A percentile compares a stretch with the other conserved stretches of the same genome.
Conservation (phyloP, 176 grass and related monocot genomes). For the Aegilops bicornis region DNA sequence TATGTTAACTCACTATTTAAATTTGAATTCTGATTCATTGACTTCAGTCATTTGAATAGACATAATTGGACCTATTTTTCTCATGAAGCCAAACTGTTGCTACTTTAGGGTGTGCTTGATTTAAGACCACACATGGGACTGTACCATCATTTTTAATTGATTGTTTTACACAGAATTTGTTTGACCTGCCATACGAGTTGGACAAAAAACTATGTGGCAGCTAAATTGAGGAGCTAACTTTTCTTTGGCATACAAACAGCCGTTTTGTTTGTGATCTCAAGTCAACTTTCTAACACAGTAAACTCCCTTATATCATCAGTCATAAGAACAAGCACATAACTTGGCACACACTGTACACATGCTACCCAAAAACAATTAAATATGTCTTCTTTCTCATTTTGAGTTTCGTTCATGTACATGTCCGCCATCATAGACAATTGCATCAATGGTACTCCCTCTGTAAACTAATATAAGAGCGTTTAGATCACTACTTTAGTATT, state of each 20-base stretch:
- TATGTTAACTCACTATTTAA: background rate
- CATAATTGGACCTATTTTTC: background rate
- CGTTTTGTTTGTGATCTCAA: background rate
- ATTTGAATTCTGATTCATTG: background rate
- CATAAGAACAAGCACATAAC: background rate
- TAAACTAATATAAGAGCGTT: no score
- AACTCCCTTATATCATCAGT: background rate
- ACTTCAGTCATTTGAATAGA: background rate
- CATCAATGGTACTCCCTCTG: conserved; percentile 12
- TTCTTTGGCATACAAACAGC: background rate
- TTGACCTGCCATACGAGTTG: background rate
- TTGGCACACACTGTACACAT: background rate
- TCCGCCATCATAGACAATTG: background rate
- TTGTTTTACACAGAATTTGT: background rate
- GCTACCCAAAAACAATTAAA: background rate
- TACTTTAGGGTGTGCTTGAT: background rate
- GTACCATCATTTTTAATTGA: background rate
- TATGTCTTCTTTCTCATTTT: background rate
- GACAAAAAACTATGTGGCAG: background rate
- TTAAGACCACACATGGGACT: background rate
- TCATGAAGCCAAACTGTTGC: background rate
- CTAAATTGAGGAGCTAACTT: background rate
- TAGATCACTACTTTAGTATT: no score
- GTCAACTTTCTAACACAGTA: background rate
- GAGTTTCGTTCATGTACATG: background rate